Percentiles rank a stretch among this genome's conserved stretches.
phyloP scores from a whole-genome alignment of 352 stramenopile species.

The Phytophthora hibernalis region DNA sequence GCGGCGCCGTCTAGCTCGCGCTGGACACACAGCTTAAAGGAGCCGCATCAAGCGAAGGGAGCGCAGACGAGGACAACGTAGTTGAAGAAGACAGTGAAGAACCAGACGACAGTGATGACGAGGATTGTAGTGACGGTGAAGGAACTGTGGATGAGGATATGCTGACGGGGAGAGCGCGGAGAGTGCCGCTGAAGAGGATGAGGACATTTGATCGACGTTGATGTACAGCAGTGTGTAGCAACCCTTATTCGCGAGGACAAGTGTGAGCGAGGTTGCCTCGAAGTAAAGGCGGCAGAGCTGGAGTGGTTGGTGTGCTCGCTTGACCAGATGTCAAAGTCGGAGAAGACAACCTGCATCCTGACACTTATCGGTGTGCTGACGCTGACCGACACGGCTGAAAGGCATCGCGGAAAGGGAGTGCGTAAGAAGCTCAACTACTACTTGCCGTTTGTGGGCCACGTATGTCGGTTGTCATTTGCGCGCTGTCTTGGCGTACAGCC shows the following conservation, averaged over 20 bases:
- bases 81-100: not conserved
- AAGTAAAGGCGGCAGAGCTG: not conserved
- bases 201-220: not conserved
- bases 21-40: slow-evolving; percentile 3
- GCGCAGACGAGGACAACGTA: not conserved
- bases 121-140: slow-evolving; percentile 4
- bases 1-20: not conserved
- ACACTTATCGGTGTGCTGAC: no score
- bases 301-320: no score
- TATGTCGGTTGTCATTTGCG: no score
- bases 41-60: not conserved
- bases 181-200: not conserved
- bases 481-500: no score
- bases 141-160: not conserved
- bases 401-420: no score
- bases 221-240: no score
- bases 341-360: no score
- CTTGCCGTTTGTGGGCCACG: not conserved
- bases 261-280: not conserved
- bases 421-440: no score
- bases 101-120: slow-evolving; percentile 5
- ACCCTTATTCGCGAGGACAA: no score
- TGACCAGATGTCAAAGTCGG: no score
- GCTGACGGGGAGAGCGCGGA: slow-evolving; percentile 7
- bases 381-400: no score